Percentiles rank a stretch among this genome's conserved stretches.
Evolutionary conservation across 805 yeast species (phyloP).

Genomic region (Myxozyma udenii): DNA sequence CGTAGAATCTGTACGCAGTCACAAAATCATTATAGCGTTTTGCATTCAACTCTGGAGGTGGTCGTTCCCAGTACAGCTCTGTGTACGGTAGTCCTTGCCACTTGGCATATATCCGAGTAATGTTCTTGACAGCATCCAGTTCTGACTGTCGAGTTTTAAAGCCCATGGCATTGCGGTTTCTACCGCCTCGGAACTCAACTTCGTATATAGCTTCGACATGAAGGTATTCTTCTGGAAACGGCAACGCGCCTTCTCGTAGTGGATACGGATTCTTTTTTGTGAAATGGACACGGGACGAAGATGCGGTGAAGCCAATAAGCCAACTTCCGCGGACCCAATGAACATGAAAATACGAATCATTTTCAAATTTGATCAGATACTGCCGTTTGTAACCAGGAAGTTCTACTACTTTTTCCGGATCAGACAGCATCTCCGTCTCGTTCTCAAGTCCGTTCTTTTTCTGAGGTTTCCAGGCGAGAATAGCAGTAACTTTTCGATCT

Average conservation of each 20-base stretch:
- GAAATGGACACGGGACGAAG: constrained; percentile 7
- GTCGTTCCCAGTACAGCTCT: constrained; percentile 19
- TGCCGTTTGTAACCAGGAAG: constrained; percentile 18
- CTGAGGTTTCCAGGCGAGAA: constrained; percentile 24
- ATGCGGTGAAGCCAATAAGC: constrained; percentile 5
- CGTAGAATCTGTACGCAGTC: constrained; percentile 15
- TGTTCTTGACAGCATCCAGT: constrained; percentile 6
- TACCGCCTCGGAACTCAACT: constrained; percentile 6
- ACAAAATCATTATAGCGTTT: constrained; percentile 13
- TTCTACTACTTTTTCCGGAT: background rate
- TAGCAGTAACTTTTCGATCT: constrained; percentile 5
- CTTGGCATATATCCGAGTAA: constrained; percentile 15
- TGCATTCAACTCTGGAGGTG: constrained; percentile 8
- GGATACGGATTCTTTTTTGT: constrained; percentile 11
- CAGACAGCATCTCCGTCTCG: background rate
- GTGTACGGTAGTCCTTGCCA: constrained; percentile 22
- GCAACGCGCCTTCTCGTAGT: background rate
- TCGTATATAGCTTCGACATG: constrained; percentile 17
- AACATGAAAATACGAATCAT: constrained; percentile 17
- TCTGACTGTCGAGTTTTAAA: constrained; percentile 13
- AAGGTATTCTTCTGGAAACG: constrained; percentile 14
- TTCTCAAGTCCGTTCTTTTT: background rate
- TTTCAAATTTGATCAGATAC: constrained; percentile 21
- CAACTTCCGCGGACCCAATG: constrained; percentile 26
- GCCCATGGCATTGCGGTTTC: constrained; percentile 4